Conservation (phyloP, 202 grass and related monocot genomes). For the Zizania palustris region DNA sequence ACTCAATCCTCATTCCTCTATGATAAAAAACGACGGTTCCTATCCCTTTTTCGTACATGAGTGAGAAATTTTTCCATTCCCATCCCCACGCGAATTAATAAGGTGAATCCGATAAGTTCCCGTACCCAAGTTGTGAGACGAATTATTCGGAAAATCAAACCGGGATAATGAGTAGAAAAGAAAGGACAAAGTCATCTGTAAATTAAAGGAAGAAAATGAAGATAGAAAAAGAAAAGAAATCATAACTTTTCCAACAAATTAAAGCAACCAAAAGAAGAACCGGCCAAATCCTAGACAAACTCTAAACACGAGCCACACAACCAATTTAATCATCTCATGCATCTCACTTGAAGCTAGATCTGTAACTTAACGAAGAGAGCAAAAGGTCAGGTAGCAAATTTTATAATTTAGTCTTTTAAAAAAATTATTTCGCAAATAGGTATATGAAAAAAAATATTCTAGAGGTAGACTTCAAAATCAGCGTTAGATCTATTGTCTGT, state of each 20-base stretch:
- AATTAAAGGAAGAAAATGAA: neutral
- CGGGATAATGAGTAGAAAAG: neutral
- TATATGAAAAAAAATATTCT: too few species aligned
- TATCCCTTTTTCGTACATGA: too few species aligned
- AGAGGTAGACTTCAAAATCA: too few species aligned
- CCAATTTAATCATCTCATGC: neutral
- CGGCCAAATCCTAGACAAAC: neutral
- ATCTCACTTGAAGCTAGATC: conserved; percentile 26
- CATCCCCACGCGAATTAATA: too few species aligned
- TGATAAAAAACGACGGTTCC: too few species aligned
- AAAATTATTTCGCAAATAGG: too few species aligned
- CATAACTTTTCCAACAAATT: neutral
- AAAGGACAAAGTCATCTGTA: too few species aligned
- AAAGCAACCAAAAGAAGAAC: neutral
- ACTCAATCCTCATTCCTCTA: too few species aligned
- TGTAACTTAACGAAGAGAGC: conserved; percentile 12
- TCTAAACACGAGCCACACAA: neutral
- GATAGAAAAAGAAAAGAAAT: neutral
- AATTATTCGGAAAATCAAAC: conserved; percentile 2
- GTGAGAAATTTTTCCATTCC: too few species aligned
- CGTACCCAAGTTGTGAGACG: neutral
- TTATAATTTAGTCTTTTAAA: too few species aligned
- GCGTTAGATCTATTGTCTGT: too few species aligned
- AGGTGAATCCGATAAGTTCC: too few species aligned
- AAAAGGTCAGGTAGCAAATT: neutral